Conservation (phyloP, 2,329 filamentous ascomycete species). For the Trichoderma sp. region DNA sequence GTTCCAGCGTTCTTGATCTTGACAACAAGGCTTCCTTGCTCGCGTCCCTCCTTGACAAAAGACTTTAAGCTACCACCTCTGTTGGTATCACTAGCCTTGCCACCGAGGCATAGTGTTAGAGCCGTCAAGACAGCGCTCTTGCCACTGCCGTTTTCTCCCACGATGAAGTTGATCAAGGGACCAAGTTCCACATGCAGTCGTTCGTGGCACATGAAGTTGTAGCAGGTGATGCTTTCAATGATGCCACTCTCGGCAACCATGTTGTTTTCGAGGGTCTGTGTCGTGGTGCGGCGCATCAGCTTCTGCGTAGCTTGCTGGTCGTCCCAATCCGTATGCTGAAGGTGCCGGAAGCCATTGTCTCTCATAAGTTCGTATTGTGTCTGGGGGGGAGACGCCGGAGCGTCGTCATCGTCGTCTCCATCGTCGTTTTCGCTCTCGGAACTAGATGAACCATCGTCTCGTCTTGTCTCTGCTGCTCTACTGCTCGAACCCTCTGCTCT, state of each 20-base stretch:
- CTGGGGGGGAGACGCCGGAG: conserved; percentile 41
- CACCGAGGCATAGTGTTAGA: conserved; percentile 89
- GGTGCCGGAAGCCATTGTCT: conserved; percentile 58
- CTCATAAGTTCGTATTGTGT: conserved; percentile 63
- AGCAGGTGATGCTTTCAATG: conserved; percentile 80
- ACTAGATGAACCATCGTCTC: conserved; percentile 27
- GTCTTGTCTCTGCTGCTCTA: conserved; percentile 21
- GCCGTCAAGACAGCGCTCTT: conserved; percentile 96
- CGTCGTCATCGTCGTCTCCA: conserved; percentile 30
- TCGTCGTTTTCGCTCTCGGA: conserved; percentile 30
- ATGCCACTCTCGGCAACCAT: conserved; percentile 79
- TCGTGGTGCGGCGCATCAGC: conserved; percentile 48
- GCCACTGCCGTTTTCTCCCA: conserved; percentile 94
- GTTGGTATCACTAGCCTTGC: conserved; percentile 89
- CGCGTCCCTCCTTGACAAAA: conserved; percentile 85
- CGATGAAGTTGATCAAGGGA: conserved; percentile 95
- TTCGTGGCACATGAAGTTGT: conserved; percentile 95
- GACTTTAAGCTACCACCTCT: conserved; percentile 85
- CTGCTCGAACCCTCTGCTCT: background rate
- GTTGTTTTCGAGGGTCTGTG: conserved; percentile 66
- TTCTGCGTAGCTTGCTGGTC: conserved; percentile 65
- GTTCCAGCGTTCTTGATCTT: conserved; percentile 87
- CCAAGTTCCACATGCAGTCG: conserved; percentile 81
- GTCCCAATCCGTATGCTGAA: conserved; percentile 56
- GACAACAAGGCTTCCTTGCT: conserved; percentile 73